Evolutionary conservation across 2,329 filamentous ascomycete genomes (phyloP).

Genomic region (Alternaria rosae): DNA sequence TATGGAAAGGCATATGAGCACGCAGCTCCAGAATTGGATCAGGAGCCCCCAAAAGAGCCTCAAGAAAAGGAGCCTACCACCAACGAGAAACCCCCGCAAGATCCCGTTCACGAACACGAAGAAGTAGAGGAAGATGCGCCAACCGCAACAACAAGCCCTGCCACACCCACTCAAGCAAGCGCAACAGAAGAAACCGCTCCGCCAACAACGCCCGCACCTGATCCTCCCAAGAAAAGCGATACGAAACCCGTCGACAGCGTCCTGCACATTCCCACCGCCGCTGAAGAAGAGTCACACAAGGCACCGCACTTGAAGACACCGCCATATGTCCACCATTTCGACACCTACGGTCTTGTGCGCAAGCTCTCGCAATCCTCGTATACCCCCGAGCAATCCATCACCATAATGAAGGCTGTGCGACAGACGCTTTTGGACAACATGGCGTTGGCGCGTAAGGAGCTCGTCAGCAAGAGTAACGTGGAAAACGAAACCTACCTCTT

Average conservation of each 20-base stretch:
- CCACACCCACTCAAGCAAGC: slow-evolving; percentile 20
- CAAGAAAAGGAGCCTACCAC: slow-evolving; percentile 5
- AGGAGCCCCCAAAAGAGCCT: slow-evolving; percentile 13
- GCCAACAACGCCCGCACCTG: slow-evolving; percentile 20
- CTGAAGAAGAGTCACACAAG: slow-evolving; percentile 53
- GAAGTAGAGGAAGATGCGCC: slow-evolving; percentile 36
- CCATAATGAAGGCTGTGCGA: slow-evolving; percentile 91
- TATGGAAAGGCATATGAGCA: slow-evolving; percentile 60
- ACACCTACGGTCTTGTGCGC: slow-evolving; percentile 88
- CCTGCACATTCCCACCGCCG: slow-evolving; percentile 51
- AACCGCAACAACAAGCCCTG: slow-evolving; percentile 22
- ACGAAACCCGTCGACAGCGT: slow-evolving; percentile 51
- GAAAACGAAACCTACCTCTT: slow-evolving; percentile 97
- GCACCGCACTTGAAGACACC: slow-evolving; percentile 75
- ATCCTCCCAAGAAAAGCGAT: slow-evolving; percentile 33
- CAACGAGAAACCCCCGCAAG: slow-evolving; percentile 11
- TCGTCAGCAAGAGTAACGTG: slow-evolving; percentile 90
- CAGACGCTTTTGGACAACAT: slow-evolving; percentile 79
- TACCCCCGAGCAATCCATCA: slow-evolving; percentile 75
- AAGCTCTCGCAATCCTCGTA: slow-evolving; percentile 77
- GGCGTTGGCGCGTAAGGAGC: slow-evolving; percentile 76
- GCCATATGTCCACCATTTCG: slow-evolving; percentile 94
- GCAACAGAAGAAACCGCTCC: slow-evolving; percentile 21
- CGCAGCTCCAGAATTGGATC: slow-evolving; percentile 46
- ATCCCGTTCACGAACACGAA: slow-evolving; percentile 28